Evolutionary conservation across 306 rosid species (phyloP).

Genomic region (Fragaria iinumae): DNA sequence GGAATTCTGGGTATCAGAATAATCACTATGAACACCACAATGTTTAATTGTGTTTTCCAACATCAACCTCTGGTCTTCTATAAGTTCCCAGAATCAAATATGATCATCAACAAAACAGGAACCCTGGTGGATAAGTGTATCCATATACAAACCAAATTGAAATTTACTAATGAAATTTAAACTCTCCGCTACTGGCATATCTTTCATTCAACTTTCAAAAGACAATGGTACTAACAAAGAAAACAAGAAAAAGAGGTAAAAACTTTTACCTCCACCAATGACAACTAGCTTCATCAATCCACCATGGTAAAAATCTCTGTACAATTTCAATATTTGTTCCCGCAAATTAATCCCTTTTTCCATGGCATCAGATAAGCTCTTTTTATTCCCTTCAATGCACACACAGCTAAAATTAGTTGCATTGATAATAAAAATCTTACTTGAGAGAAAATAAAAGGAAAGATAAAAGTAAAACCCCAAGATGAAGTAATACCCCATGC

Average conservation of each 20-base stretch:
- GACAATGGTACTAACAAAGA: slow-evolving; percentile 17
- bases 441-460: neutral
- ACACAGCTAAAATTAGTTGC: slow-evolving; percentile 17
- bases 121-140: neutral
- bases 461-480: slow-evolving; percentile 20
- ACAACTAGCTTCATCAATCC: slow-evolving; percentile 96
- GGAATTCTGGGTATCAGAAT: neutral
- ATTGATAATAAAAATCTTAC: slow-evolving; percentile 16
- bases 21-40: neutral
- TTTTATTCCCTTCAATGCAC: slow-evolving; percentile 74
- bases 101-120: neutral
- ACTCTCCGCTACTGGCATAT: neutral
- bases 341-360: slow-evolving; percentile 82
- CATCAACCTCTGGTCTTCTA: neutral
- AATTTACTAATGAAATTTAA: neutral
- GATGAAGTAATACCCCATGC: slow-evolving; percentile 65
- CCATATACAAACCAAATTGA: neutral
- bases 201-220: neutral
- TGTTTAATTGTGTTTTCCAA: neutral
- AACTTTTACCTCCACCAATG: slow-evolving; percentile 91
- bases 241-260: slow-evolving; percentile 14
- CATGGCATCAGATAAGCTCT: slow-evolving; percentile 91
- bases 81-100: slow-evolving; percentile 7
- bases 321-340: slow-evolving; percentile 70
- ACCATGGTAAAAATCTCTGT: slow-evolving; percentile 76